These are phyloP conservation scores for Cystobasidium slooffiae DNA, from an alignment of 1,284 basidiomycete genomes.

Conservation along the genomic window DNA sequence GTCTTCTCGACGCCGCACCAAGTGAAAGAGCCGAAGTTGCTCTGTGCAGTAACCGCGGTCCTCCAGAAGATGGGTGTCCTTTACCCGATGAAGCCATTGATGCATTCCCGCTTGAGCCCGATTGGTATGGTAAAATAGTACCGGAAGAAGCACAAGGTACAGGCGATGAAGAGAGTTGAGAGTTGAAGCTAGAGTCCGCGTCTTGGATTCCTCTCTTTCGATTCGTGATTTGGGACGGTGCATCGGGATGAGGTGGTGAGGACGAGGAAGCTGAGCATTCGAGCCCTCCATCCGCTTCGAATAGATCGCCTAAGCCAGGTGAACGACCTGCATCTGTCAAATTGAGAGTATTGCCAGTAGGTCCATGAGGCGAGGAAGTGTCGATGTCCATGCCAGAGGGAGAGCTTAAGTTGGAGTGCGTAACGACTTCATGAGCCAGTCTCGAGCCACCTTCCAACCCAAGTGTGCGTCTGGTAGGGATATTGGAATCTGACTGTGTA, in stretches of 20 bases:
- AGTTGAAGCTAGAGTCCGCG: constrained; percentile 38
- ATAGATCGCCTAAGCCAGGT: constrained; percentile 38
- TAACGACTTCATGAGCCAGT: constrained; percentile 19
- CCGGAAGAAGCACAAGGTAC: constrained; percentile 19
- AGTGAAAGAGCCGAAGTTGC: constrained; percentile 38
- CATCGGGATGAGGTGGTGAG: constrained; percentile 5
- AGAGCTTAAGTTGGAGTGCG: not conserved
- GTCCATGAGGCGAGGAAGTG: constrained; percentile 8
- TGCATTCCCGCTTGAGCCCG: not conserved
- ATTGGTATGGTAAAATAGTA: not conserved
- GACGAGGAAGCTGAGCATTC: constrained; percentile 10
- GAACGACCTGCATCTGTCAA: constrained; percentile 9
- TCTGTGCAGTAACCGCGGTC: constrained; percentile 27
- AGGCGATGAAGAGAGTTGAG: constrained; percentile 25
- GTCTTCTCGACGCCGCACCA: constrained; percentile 13
- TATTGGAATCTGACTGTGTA: constrained; percentile 26
- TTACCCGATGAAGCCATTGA: constrained; percentile 14
- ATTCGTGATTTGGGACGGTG: constrained; percentile 16
- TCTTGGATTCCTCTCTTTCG: constrained; percentile 38
- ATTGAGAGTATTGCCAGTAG: not conserved
- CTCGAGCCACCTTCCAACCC: constrained; percentile 23
- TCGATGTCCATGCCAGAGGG: constrained; percentile 17
- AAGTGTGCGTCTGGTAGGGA: constrained; percentile 24
- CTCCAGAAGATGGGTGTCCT: not conserved
- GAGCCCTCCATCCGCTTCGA: constrained; percentile 20